Base-by-base conservation (phyloP, 306 rosid genomes). In the Dryas alaskensis region DNA sequence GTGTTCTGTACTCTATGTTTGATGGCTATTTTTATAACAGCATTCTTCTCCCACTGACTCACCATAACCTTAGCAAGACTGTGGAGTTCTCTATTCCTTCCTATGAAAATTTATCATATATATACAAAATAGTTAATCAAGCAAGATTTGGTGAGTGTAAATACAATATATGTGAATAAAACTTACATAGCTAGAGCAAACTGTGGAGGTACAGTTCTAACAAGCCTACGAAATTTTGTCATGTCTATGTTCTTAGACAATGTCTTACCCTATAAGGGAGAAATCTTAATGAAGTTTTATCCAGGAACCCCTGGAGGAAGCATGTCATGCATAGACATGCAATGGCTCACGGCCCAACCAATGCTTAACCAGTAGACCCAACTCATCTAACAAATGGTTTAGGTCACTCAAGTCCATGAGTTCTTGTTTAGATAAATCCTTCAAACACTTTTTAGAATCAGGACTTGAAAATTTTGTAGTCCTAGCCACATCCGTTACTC, bases 261-360 rank as follows among this genome's bases (percentile, higher is more conserved):
- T 39, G 87, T 73, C 76, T 86, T 65, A 88, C 75, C 61, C 97
- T 84, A 78, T 91, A 76, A 65, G 97, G 96, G 72, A 93, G 92
- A 81, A 93, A 83, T 85, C 97, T 82, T 65, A 83, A 85, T 16
- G 98, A 97, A 66, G 90, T 80, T 82, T 81, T 87, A 91, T 76
- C 89, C 92, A 0, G 85, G 87, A 78, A 91, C 87, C 57, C 82
- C 70, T 2, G 81, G 79, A 82, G 93, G 91, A 60, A 93, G 91
- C 72, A 86, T 80, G 83, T 93, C 97, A 11, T 19, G 97, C 98
- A 85, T 93, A 96, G 66, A 93, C 92, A 16, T 97, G 98, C 79
- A 91, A 82, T 46, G 98, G 98, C 84, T 81, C 89, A 12, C 92
- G 83, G 16, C 98, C 98, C n/a, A 87, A 67, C 98, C 97, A 93